Evolutionary conservation across 1,284 basidiomycete species (phyloP).

Genomic region (Sporisorium graminicola): DNA sequence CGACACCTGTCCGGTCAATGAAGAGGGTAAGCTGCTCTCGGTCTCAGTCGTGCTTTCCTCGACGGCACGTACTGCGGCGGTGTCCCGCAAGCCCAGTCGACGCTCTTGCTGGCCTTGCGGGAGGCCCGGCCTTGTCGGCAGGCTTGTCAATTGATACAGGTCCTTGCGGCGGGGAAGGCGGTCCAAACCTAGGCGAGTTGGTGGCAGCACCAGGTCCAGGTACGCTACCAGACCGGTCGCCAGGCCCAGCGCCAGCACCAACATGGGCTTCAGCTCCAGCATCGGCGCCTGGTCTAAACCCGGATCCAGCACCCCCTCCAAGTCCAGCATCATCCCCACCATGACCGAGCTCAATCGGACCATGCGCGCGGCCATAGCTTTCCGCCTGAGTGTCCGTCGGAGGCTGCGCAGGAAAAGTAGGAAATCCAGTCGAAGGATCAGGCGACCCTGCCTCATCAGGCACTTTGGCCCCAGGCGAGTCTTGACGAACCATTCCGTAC

Average conservation of each 20-base stretch:
- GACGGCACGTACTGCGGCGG: constrained; percentile 3
- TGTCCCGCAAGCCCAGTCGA: constrained; percentile 12
- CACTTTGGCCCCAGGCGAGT: constrained; percentile 11
- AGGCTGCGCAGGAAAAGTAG: background rate
- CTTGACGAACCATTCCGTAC: constrained; percentile 19
- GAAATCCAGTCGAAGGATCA: background rate
- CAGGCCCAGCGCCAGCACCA: background rate
- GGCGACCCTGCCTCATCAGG: background rate
- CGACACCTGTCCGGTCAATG: constrained; percentile 2
- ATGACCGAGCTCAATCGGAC: background rate
- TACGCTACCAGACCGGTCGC: no score
- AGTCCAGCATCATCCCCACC: background rate
- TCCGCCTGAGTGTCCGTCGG: background rate
- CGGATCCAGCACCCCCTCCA: background rate
- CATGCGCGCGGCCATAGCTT: background rate
- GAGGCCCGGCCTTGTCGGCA: no score
- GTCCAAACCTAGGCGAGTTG: background rate
- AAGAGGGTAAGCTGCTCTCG: background rate
- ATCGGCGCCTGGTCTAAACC: background rate
- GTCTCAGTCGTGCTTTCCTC: background rate
- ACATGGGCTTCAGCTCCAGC: background rate
- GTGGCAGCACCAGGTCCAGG: background rate
- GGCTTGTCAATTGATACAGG: background rate
- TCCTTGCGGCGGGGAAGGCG: background rate
- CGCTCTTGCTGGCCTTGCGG: no score